phyloP scores from a whole-genome alignment of 1,139 yeast species.

The Maudiozyma humilis region DNA sequence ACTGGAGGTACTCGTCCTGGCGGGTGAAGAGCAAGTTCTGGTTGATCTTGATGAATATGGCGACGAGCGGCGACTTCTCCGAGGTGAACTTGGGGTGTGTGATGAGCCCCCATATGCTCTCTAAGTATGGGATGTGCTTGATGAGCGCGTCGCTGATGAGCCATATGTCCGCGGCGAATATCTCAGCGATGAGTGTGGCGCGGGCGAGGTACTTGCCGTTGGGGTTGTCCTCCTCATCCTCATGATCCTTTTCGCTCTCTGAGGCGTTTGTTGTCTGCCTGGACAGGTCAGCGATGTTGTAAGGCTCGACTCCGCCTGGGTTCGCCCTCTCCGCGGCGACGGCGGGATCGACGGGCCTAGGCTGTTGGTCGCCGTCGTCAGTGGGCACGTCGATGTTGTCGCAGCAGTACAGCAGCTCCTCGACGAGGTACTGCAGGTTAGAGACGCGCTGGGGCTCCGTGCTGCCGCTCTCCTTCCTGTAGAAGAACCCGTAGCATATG shows the following conservation, averaged over 20 bases:
- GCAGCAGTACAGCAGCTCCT: constrained; percentile 20
- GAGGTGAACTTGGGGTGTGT: constrained; percentile 53
- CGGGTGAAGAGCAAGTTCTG: constrained; percentile 87
- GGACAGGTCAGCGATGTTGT: no score
- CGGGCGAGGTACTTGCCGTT: constrained; percentile 13
- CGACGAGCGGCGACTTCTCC: constrained; percentile 40
- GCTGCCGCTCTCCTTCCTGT: constrained; percentile 16
- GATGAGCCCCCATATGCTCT: constrained; percentile 73
- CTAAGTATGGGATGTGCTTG: constrained; percentile 58
- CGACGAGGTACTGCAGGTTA: constrained; percentile 34
- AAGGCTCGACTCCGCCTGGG: no score
- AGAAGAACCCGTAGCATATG: constrained; percentile 36
- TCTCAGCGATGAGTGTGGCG: constrained; percentile 51
- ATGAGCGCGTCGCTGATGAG: constrained; percentile 83
- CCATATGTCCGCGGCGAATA: constrained; percentile 92
- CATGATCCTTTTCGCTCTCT: constrained; percentile 10
- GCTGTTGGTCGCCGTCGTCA: background rate
- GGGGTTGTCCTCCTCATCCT: constrained; percentile 9
- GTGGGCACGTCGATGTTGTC: constrained; percentile 9
- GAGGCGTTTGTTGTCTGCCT: constrained; percentile 12
- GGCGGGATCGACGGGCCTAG: background rate
- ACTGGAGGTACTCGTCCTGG: constrained; percentile 45
- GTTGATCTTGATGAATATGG: constrained; percentile 83
- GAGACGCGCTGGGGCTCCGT: constrained; percentile 33
- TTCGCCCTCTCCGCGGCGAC: constrained; percentile 12